Percentiles rank a stretch among this genome's conserved stretches.
phyloP scores from a whole-genome alignment of 2,329 filamentous ascomycete genomes.

The Eurotiales sp. region DNA sequence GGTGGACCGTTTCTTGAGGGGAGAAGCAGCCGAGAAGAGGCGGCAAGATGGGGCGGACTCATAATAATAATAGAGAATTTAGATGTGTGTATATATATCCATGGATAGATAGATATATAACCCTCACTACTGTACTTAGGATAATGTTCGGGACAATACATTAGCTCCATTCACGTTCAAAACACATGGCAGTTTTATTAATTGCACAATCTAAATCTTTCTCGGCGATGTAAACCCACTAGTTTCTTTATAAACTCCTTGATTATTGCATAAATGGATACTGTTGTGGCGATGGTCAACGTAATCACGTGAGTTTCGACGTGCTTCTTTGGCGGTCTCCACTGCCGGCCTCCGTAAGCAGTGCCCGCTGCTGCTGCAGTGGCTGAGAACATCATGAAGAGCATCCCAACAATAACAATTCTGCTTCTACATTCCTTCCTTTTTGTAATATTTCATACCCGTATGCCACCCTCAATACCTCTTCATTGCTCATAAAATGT shows the following conservation, averaged over 20 bases:
- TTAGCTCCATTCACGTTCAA: too few species aligned
- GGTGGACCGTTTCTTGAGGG: slow-evolving; percentile 50
- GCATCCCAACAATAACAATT: too few species aligned
- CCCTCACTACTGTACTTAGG: too few species aligned
- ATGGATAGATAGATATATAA: too few species aligned
- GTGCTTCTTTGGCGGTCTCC: slow-evolving; percentile 3
- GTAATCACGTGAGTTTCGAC: slow-evolving; percentile 9
- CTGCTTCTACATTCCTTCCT: neutral
- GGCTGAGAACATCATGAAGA: too few species aligned
- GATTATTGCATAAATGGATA: neutral
- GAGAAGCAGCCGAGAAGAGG: slow-evolving; percentile 53
- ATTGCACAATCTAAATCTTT: too few species aligned
- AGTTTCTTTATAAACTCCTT: neutral
- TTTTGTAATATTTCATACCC: neutral
- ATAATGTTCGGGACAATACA: too few species aligned
- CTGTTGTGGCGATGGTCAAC: too few species aligned
- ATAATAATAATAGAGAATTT: neutral
- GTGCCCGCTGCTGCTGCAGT: neutral
- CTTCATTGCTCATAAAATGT: slow-evolving; percentile 23
- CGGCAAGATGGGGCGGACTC: slow-evolving; percentile 12
- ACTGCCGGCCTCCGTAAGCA: neutral
- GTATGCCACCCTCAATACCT: neutral
- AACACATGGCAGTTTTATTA: too few species aligned
- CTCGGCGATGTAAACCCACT: too few species aligned
- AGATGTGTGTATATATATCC: too few species aligned